Conservation (phyloP, 2,329 filamentous ascomycete genomes). For the Sclerotinia spermophila region DNA sequence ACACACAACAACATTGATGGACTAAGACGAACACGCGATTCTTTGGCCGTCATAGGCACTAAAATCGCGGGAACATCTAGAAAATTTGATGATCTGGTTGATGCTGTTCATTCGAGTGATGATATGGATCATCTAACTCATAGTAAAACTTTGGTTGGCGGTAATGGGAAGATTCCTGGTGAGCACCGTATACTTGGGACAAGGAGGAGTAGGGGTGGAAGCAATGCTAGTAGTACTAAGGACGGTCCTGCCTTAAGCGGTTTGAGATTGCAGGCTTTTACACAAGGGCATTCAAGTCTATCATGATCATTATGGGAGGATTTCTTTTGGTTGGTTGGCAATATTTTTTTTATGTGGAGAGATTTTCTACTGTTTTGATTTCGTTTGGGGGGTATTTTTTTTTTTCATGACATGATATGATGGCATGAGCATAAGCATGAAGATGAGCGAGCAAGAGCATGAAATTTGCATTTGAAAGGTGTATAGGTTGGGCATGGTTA, state of each 20-base stretch:
- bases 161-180: conserved; percentile 17
- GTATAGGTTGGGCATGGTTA: conserved; percentile 10
- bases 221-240: conserved; percentile 24
- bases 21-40: conserved; percentile 20
- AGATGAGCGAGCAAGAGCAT: neutral
- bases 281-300: conserved; percentile 9
- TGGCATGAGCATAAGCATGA: conserved; percentile 11
- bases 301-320: neutral
- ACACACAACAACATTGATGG: conserved; percentile 14
- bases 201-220: conserved; percentile 22
- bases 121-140: conserved; percentile 13
- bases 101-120: conserved; percentile 21
- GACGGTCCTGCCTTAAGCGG: conserved; percentile 15
- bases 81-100: conserved; percentile 29
- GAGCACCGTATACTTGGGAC: conserved; percentile 17
- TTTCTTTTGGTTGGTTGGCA: neutral
- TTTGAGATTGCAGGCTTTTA: conserved; percentile 11
- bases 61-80: conserved; percentile 26
- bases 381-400: too few species aligned
- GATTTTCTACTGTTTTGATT: neutral
- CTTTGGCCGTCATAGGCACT: conserved; percentile 26
- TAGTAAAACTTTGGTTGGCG: conserved; percentile 13
- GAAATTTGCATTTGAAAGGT: conserved; percentile 7
- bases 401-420: conserved; percentile 7
- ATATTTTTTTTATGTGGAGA: neutral